phyloP scores from a whole-genome alignment of 2,329 filamentous ascomycete species.

The Penicillium capsulatum region DNA sequence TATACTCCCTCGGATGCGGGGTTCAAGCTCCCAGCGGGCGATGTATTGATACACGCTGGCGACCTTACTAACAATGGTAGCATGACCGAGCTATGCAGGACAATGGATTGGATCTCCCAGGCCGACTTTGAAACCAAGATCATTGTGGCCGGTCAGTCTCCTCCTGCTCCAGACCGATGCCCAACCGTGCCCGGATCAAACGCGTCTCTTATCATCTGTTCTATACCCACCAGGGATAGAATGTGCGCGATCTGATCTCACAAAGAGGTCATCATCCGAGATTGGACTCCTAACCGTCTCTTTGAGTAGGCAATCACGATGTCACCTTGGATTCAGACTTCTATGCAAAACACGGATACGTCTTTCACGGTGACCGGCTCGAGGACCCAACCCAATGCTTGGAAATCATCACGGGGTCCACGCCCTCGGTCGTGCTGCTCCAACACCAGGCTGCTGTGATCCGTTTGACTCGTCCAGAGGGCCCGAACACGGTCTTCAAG shows the following conservation, averaged over 20 bases:
- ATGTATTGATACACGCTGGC: slow-evolving; percentile 57
- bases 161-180: background rate
- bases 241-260: slow-evolving; percentile 1
- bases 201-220: background rate
- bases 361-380: slow-evolving; percentile 44
- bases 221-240: background rate
- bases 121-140: slow-evolving; percentile 54
- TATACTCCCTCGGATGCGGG: slow-evolving; percentile 46
- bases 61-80: slow-evolving; percentile 57
- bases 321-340: slow-evolving; percentile 51
- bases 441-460: slow-evolving; percentile 47
- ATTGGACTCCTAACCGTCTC: background rate
- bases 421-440: slow-evolving; percentile 50
- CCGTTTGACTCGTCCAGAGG: slow-evolving; percentile 42
- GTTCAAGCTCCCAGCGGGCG: slow-evolving; percentile 53
- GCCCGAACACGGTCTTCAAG: slow-evolving; percentile 48
- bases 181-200: background rate
- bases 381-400: slow-evolving; percentile 46
- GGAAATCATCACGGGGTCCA: slow-evolving; percentile 38
- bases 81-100: slow-evolving; percentile 49
- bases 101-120: slow-evolving; percentile 51
- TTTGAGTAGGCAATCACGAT: slow-evolving; percentile 55
- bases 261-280: background rate
- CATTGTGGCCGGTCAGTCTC: slow-evolving; percentile 49
- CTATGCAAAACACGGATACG: slow-evolving; percentile 40